Conservation (phyloP, 495 filamentous ascomycete genomes). For the Daldinia concentrica region DNA sequence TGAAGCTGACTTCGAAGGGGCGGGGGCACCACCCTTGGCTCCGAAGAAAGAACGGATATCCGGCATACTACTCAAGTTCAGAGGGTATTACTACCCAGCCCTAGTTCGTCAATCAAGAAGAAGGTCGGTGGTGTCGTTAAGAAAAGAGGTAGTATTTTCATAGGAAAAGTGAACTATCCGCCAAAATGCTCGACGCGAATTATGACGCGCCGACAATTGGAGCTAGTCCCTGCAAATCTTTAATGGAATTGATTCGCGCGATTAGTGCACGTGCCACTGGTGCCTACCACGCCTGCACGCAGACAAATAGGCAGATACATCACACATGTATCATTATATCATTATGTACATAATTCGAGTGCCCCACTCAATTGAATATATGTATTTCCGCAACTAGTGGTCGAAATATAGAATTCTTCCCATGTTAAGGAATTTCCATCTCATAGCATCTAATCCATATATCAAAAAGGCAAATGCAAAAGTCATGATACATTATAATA, state of each 20-base stretch:
- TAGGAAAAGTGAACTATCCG: constrained; percentile 6
- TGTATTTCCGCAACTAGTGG: too few relatives aligned
- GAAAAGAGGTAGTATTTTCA: constrained; percentile 5
- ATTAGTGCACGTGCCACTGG: constrained; percentile 18
- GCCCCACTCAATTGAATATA: too few relatives aligned
- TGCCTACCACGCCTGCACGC: neutral
- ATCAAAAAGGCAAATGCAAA: too few relatives aligned
- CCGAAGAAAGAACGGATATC: constrained; percentile 88
- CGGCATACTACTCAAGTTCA: constrained; percentile 62
- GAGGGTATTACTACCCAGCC: neutral
- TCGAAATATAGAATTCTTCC: too few relatives aligned
- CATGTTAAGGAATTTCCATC: too few relatives aligned
- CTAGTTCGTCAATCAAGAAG: neutral
- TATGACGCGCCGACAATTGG: constrained; percentile 38
- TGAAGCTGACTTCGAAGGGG: constrained; percentile 56
- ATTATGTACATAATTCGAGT: too few relatives aligned
- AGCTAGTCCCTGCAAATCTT: constrained; percentile 17
- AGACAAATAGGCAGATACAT: too few relatives aligned
- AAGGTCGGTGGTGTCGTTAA: neutral
- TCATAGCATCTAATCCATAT: too few relatives aligned
- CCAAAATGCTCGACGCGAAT: constrained; percentile 31
- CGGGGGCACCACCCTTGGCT: constrained; percentile 60
- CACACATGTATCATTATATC: too few relatives aligned
- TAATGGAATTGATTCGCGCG: constrained; percentile 38
- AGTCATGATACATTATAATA: too few relatives aligned